These are phyloP conservation scores for Verticillium klebahnii DNA, from an alignment of 2,329 filamentous ascomycete species.

Conservation along the genomic window DNA sequence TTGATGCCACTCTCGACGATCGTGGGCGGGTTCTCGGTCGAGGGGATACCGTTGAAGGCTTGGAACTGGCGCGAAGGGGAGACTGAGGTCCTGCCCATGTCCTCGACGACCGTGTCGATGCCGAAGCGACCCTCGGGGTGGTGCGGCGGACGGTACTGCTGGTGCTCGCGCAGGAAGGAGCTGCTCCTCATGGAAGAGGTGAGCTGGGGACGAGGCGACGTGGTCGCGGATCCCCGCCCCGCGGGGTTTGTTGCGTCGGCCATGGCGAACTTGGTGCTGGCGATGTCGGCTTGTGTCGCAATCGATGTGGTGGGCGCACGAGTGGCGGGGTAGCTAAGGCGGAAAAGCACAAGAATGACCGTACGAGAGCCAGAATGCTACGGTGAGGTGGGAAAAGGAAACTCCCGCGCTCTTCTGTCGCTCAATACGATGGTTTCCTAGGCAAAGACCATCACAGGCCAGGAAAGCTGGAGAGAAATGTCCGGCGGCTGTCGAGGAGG, in stretches of 20 bases:
- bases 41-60: constrained; percentile 57
- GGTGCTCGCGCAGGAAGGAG: constrained; percentile 59
- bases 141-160: constrained; percentile 56
- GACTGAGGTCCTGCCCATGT: constrained; percentile 35
- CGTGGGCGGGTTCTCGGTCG: constrained; percentile 51
- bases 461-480: background rate
- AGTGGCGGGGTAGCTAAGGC: constrained; percentile 1
- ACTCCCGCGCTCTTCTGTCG: background rate
- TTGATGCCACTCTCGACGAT: constrained; percentile 59
- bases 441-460: background rate
- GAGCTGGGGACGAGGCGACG: constrained; percentile 41
- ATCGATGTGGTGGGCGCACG: background rate
- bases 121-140: constrained; percentile 53
- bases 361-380: background rate
- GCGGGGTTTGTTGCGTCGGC: constrained; percentile 23
- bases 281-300: background rate
- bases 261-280: constrained; percentile 17
- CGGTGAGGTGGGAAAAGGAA: background rate
- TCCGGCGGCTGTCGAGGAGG: background rate
- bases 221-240: constrained; percentile 17
- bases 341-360: background rate
- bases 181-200: constrained; percentile 50
- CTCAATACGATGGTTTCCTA: background rate
- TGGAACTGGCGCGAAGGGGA: constrained; percentile 36
- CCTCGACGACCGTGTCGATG: constrained; percentile 62